Base-by-base conservation (phyloP, 495 filamentous ascomycete species). In the Immersiella caudata region DNA sequence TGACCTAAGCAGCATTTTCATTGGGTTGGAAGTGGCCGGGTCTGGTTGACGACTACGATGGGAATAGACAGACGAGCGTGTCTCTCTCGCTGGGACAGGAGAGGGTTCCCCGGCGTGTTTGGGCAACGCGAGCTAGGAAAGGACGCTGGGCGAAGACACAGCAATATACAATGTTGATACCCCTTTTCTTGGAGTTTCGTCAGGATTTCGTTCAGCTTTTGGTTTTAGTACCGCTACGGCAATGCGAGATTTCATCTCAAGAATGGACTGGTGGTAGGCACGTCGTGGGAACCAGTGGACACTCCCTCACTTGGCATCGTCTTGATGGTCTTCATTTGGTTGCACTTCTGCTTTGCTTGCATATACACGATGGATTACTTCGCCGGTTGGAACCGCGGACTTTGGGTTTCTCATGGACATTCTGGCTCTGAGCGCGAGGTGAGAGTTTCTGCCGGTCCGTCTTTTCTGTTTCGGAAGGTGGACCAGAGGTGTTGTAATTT, bases 91-190 rank as follows among this genome's bases (percentile, higher is more conserved):
- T 29, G 26, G 14, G 26, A 27, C 22, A 25, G 25, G 21, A 11
- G 8, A 26, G n/a, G 25, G n/a, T 59, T 11, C 57, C 11, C 26
- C n/a, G 14, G 27, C 26, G 27, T 22, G 1, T 55, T 55, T 55
- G n/a, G 51, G 20, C 21, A 18, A 33, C n/a, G 26, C n/a, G 57
- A 14, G 21, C 26, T 20, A 4, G 27, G 18, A 7, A 18, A 12
- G 26, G 57, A 40, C 33, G 18, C 29, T 33, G 4, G 60, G 14
- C 22, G 21, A 62, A 46, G 33, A 62, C 59, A 40, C 60, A 50
- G 46, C 21, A 64, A 55, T 54, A 64, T 64, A 64, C 60, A 64
- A 64, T 64, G 62, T 52, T 64, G 62, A 64, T 64, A 64, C 62
- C 62, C 62, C 27, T 18, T 64, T 62, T 62, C 26, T 26, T n/a